Base-by-base conservation (phyloP, 2,329 filamentous ascomycete genomes). In the Diplocarpon mali region DNA sequence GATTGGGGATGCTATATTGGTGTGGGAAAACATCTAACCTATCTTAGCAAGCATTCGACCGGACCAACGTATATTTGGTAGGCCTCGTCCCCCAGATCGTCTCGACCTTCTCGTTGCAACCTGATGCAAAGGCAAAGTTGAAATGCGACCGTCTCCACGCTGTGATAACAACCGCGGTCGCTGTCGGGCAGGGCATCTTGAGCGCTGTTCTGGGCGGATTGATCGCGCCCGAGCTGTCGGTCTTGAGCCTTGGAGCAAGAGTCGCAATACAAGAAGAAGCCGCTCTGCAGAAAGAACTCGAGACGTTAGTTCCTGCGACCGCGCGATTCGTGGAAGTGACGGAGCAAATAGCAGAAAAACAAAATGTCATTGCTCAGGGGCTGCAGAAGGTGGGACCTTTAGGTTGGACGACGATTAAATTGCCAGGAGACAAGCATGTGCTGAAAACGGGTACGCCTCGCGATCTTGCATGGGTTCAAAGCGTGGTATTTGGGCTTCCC, bases 21-120 rank as follows among this genome's bases (percentile, higher is more conserved):
- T 24, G 4, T 24, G 31, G 7, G 10, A 24, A 38, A 24, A 24
- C 30, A 12, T 3, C 16, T n/a, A 31, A n/a, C 35, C 35, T 32
- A 13, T 38, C n/a, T 32, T 14, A 35, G 38, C 34, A 31, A 36
- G 39, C 38, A 14, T 41, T 31, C 27, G 39, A 42, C 13, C 38
- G 39, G 14, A 38, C 36, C 9, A 32, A 45, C 11, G 31, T 37
- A 6, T 38, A 29, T 17, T 14, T 38, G 13, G 35, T 42, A 28
- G 44, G 44, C 20, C 14, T 45, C n/a, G 36, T 44, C 20, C 42
- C 42, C 8, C 27, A 41, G 30, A 41, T 48, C 6, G 36, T 45
- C 14, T 14, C 35, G 13, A 38, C 35, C 15, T 41, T 41, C 32
- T 41, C 41, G 11, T 28, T 43, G 5, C 41, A 43, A 28, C 34